Base-by-base conservation (phyloP, 2,329 filamentous ascomycete species). In the Microdochium nivale region DNA sequence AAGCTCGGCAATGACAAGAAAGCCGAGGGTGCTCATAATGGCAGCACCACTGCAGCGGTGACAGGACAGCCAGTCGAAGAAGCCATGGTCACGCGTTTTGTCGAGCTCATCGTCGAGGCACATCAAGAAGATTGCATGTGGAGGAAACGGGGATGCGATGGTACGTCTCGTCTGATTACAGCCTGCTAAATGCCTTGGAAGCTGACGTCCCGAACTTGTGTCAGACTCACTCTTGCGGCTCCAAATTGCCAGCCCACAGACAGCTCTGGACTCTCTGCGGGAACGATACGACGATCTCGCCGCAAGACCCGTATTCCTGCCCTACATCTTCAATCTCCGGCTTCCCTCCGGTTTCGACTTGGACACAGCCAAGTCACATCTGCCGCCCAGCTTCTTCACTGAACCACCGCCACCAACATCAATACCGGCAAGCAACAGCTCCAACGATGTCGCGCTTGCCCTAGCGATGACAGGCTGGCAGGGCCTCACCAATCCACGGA, bases 41-140 rank as follows among this genome's bases (percentile, higher is more conserved):
- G 82, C 1, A 80, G 83, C 7, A 23, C 40, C 13, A 7, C 40
- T 3, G 13, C 19, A 3, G 7, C 40, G 2, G 21, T 44, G 40
- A 3, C 16, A 7, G 19, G 40, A 5, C 9, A 16, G 23, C 82
- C 87, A 57, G 81, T 88, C 47, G 80, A 81, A 61, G 73, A 84
- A 32, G 86, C 81, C 16, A 72, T 97, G 49, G 84, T 94, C 8
- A 80, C 87, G 47, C 85, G 86, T 61, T 96, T 95, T 64, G 75
- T 74, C 23, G 81, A 83, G 49, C 73, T 92, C 54, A 85, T 96
- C 50, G 70, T 87, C 14, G 77, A 81, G 24, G 87, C 84, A 2
- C 92, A 99, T 65, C 79, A 84, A 25, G 84, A 90, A 50, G 84
- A 83, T 55, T 99, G 92, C 63, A 75, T 94, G 19, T 99, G 92